A percentile compares a stretch with the other conserved stretches of the same genome.
Evolutionary conservation across 352 stramenopile genomes (phyloP).

Genomic region (Blastocystis sp.): DNA sequence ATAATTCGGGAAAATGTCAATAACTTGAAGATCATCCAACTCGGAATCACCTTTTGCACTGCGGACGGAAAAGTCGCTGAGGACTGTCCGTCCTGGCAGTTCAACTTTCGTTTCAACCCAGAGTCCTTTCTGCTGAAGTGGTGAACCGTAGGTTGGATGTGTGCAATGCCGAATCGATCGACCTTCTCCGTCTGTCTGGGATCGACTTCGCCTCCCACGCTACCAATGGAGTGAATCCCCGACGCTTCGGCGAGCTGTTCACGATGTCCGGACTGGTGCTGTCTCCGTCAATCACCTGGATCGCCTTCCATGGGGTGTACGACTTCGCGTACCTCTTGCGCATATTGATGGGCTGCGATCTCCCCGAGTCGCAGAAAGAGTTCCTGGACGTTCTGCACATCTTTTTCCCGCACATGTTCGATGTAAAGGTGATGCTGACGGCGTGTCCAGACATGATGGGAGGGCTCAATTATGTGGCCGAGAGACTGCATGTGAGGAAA

Average conservation of each 20-base stretch:
- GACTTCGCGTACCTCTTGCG: constrained; percentile 49
- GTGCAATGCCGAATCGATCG: constrained; percentile 47
- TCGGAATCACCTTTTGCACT: constrained; percentile 54
- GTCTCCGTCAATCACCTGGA: constrained; percentile 31
- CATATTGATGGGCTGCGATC: constrained; percentile 29
- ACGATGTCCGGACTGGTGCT: constrained; percentile 58
- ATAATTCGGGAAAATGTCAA: constrained; percentile 58
- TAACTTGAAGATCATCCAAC: constrained; percentile 50
- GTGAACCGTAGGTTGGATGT: constrained; percentile 13
- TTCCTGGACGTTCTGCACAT: neutral
- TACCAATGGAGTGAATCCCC: constrained; percentile 1
- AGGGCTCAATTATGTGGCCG: neutral
- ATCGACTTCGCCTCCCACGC: constrained; percentile 9
- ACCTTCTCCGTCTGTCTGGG: constrained; percentile 16
- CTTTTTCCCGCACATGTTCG: constrained; percentile 54
- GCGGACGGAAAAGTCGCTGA: constrained; percentile 12
- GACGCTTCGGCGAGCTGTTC: constrained; percentile 46
- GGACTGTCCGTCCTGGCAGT: constrained; percentile 55
- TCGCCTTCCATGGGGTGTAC: constrained; percentile 47
- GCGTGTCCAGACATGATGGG: neutral
- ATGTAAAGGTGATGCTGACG: constrained; percentile 36
- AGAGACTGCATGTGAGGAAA: constrained; percentile 5
- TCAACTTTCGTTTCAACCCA: constrained; percentile 56
- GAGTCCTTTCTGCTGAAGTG: neutral
- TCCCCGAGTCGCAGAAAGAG: neutral